Evolutionary conservation across 176 grass and related monocot species (phyloP).

Genomic region (Otatea glauca): DNA sequence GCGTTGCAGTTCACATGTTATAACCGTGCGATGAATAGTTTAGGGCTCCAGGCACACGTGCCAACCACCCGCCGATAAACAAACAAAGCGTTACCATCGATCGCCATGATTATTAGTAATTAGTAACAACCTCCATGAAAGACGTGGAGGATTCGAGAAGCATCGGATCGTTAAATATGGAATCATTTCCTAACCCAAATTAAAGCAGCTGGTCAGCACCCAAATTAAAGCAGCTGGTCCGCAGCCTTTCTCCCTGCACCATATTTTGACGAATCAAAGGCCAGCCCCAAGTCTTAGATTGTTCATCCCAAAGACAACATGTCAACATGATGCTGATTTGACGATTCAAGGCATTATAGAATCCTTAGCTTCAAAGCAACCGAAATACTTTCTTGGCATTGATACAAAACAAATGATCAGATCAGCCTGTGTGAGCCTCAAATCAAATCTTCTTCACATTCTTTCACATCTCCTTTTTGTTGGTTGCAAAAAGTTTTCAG

Average conservation of each 20-base stretch:
- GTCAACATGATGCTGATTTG: slow-evolving; percentile 18
- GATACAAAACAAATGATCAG: background rate
- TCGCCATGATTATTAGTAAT: background rate
- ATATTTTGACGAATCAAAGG: slow-evolving; percentile 40
- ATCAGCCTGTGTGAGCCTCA: background rate
- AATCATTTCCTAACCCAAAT: background rate
- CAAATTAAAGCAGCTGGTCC: background rate
- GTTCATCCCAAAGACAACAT: slow-evolving; percentile 30
- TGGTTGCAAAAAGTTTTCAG: background rate
- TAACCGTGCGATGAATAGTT: background rate
- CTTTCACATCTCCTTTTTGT: background rate
- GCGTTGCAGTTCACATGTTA: slow-evolving; percentile 23
- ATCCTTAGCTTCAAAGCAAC: slow-evolving; percentile 58
- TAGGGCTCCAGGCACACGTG: slow-evolving; percentile 28
- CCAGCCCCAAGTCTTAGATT: slow-evolving; percentile 21
- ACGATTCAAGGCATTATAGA: slow-evolving; percentile 18
- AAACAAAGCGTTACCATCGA: too few species aligned
- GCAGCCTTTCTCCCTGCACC: background rate
- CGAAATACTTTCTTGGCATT: slow-evolving; percentile 36
- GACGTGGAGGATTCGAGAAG: background rate
- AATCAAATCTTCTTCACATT: background rate
- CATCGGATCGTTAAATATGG: slow-evolving; percentile 9
- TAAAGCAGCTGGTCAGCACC: background rate
- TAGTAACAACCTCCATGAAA: background rate
- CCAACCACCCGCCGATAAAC: background rate